These are phyloP conservation scores for Sechiopsis laciniata DNA, from an alignment of 306 rosid species.

Conservation along the genomic window DNA sequence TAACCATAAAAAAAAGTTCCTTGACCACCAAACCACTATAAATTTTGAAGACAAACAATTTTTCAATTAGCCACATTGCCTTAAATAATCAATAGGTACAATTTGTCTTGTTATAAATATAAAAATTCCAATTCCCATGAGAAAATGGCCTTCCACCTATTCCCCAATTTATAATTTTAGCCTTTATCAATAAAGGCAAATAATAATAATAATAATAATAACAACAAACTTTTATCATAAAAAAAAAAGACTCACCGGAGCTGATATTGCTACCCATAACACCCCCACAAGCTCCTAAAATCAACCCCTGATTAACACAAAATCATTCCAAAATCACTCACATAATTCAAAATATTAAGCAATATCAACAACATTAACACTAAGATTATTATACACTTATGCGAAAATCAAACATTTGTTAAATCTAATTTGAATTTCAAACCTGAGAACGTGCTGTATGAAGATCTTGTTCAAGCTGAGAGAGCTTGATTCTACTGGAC, in stretches of 20 bases:
- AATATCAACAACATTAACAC: too few relatives aligned
- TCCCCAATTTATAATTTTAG: background rate
- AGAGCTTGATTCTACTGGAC: constrained; percentile 70
- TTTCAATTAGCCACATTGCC: background rate
- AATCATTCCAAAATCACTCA: background rate
- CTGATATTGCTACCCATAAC: constrained; percentile 62
- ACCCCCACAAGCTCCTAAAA: constrained; percentile 56
- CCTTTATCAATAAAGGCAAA: constrained; percentile 1
- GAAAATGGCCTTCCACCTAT: constrained; percentile 22
- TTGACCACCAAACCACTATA: too few relatives aligned
- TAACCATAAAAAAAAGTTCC: too few relatives aligned
- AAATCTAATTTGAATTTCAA: background rate
- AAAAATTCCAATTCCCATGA: background rate
- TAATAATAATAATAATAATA: background rate
- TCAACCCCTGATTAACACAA: constrained; percentile 45
- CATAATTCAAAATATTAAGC: background rate
- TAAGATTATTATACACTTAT: too few relatives aligned
- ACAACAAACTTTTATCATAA: too few relatives aligned
- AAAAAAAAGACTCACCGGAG: constrained; percentile 42
- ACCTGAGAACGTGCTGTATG: constrained; percentile 92
- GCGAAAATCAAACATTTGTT: background rate
- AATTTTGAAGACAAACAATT: background rate
- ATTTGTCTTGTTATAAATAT: constrained; percentile 15
- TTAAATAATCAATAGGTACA: background rate
- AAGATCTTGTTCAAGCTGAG: constrained; percentile 82